Conservation (phyloP, 2,329 filamentous ascomycete species). For the Fusarium denticulatum region DNA sequence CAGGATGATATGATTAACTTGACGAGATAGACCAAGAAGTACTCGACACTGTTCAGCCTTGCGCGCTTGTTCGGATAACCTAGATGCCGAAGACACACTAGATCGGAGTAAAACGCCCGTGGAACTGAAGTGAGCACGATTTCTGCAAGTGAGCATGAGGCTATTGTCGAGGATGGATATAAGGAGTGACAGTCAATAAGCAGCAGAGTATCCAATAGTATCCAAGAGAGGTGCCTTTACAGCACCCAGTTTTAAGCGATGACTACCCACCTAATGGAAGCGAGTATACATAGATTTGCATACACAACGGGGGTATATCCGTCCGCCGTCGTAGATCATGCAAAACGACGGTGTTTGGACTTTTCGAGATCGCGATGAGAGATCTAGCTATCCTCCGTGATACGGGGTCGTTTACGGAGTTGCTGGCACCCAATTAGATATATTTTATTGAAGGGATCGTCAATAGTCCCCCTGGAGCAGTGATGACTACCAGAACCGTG, state of each 20-base stretch:
- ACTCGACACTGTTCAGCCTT: constrained; percentile 25
- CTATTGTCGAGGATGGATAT: constrained; percentile 2
- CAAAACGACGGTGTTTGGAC: background rate
- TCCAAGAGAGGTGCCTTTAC: background rate
- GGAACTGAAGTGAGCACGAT: background rate
- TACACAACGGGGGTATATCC: background rate
- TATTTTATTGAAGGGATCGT: background rate
- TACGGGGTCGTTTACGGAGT: background rate
- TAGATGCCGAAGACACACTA: background rate
- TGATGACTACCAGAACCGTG: background rate
- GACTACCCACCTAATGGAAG: background rate
- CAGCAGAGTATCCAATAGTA: background rate
- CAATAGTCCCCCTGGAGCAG: background rate
- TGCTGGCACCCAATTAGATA: background rate
- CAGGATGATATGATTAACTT: constrained; percentile 23
- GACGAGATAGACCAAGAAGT: constrained; percentile 5
- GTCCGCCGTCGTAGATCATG: constrained; percentile 2
- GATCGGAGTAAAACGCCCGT: constrained; percentile 28
- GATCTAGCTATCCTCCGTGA: background rate
- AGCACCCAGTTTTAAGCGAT: constrained; percentile 4
- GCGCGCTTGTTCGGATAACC: background rate
- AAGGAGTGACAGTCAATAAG: background rate
- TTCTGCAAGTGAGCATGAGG: background rate
- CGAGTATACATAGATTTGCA: background rate
- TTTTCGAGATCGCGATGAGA: constrained; percentile 1